Conservation (phyloP, 148 eudicot species). For the Camellia granthamiana region DNA sequence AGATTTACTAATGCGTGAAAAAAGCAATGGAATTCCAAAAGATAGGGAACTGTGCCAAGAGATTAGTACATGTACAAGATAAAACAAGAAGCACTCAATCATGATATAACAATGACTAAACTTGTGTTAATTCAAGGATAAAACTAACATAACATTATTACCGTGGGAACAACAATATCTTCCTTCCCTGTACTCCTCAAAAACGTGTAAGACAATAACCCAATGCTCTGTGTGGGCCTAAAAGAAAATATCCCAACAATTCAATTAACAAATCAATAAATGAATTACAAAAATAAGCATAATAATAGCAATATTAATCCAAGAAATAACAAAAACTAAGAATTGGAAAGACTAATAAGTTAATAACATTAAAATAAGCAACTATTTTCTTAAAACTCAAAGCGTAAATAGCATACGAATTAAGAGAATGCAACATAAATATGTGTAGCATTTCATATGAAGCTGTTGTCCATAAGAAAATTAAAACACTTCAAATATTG, state of each 20-base stretch:
- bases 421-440: not conserved
- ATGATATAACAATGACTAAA: not conserved
- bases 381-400: not conserved
- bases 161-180: slow-evolving; percentile 98
- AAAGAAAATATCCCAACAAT: slow-evolving; percentile 5
- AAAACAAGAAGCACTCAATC: not conserved
- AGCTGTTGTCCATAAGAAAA: not conserved
- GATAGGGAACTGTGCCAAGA: not conserved
- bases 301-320: not conserved
- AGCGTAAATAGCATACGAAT: not conserved
- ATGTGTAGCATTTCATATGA: not conserved
- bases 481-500: not conserved
- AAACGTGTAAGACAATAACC: slow-evolving; percentile 88
- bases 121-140: not conserved
- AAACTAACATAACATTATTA: slow-evolving; percentile 29
- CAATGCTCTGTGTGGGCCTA: slow-evolving; percentile 73
- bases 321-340: slow-evolving; percentile 7
- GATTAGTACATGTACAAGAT: not conserved
- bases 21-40: not conserved
- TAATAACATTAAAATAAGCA: not conserved
- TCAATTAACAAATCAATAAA: not conserved
- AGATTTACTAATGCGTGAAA: not conserved
- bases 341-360: not conserved
- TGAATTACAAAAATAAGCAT: not conserved
- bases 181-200: slow-evolving; percentile 85